These are phyloP conservation scores for Arabidopsis lyrata DNA, from an alignment of 441 rosid genomes.

Conservation along the genomic window DNA sequence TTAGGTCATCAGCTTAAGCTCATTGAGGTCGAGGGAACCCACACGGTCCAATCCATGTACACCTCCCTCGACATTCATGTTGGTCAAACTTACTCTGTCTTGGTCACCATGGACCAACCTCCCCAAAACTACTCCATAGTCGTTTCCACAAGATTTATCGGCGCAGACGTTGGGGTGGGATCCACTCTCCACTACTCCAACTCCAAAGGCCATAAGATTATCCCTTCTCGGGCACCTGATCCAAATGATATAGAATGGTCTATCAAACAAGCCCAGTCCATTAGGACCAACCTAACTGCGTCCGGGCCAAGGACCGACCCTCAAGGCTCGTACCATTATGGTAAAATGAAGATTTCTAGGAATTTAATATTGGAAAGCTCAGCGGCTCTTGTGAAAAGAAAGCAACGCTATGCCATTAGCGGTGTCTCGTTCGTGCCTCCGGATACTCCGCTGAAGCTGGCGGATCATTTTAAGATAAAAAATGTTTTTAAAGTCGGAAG, in stretches of 20 bases:
- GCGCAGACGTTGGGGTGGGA: background rate
- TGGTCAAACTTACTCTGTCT: conserved; percentile 70
- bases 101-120: conserved; percentile 64
- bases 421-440: conserved; percentile 54
- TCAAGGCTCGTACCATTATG: conserved; percentile 69
- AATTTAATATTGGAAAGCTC: conserved; percentile 57
- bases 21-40: conserved; percentile 72
- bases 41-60: conserved; percentile 56
- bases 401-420: conserved; percentile 63
- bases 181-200: conserved; percentile 55
- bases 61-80: conserved; percentile 62
- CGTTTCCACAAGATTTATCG: conserved; percentile 54
- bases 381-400: conserved; percentile 48
- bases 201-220: conserved; percentile 47
- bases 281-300: conserved; percentile 67
- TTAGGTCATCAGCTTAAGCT: conserved; percentile 59
- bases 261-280: conserved; percentile 61
- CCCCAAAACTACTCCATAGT: conserved; percentile 55
- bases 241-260: conserved; percentile 50
- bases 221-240: conserved; percentile 51
- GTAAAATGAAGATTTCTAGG: conserved; percentile 51
- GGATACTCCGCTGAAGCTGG: conserved; percentile 57
- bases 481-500: conserved; percentile 60
- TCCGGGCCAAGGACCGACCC: conserved; percentile 70
- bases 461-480: conserved; percentile 58